Conservation (phyloP, 176 grass and related monocot genomes). For the Microstegium vimineum region DNA sequence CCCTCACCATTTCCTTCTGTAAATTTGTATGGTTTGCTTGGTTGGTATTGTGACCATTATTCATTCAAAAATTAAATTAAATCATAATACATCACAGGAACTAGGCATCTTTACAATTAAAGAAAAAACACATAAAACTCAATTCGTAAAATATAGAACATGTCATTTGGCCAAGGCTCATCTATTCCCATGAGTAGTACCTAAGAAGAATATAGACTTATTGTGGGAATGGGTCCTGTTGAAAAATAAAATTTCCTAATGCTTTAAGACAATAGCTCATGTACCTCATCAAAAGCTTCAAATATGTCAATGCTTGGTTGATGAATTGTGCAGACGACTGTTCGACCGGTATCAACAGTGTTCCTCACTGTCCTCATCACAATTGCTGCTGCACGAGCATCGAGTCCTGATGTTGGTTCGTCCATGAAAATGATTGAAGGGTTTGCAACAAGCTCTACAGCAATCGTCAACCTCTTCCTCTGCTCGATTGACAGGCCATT, state of each 20-base stretch:
- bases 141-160: neutral
- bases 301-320: slow-evolving; percentile 22
- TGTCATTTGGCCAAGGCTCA: neutral
- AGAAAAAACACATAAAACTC: neutral
- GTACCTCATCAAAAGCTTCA: slow-evolving; percentile 15
- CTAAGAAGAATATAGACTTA: neutral
- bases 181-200: neutral
- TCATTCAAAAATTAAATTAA: neutral
- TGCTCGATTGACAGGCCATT: neutral
- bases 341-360: slow-evolving; percentile 16
- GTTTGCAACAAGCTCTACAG: slow-evolving; percentile 19
- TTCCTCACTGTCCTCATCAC: slow-evolving; percentile 23
- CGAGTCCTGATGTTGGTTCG: slow-evolving; percentile 3
- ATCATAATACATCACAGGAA: neutral
- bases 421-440: slow-evolving; percentile 22
- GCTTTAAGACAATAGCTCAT: neutral
- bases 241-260: neutral
- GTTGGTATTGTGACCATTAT: neutral
- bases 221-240: too few species aligned
- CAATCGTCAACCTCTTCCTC: slow-evolving; percentile 15
- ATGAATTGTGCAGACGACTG: slow-evolving; percentile 11
- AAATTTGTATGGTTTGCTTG: neutral
- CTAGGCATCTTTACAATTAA: neutral
- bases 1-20: neutral
- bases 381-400: slow-evolving; percentile 13